These are phyloP conservation scores for Coemansia sp. DNA, from an alignment of 192 early-diverging fungal genomes.

Conservation along the genomic window DNA sequence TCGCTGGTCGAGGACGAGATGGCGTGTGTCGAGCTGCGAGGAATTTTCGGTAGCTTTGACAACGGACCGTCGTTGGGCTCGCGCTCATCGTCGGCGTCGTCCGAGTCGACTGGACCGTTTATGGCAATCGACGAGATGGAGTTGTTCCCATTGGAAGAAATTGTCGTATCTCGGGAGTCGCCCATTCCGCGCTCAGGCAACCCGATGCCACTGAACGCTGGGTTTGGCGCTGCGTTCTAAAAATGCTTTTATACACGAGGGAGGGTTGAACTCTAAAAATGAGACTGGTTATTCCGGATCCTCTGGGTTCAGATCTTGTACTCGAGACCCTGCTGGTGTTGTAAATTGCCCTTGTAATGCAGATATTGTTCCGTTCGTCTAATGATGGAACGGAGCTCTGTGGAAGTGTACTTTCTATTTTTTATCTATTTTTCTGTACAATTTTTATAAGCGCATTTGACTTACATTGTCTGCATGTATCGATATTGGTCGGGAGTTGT, in stretches of 20 bases:
- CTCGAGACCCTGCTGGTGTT: not conserved
- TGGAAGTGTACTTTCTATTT: slow-evolving; percentile 3
- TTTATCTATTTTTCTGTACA: slow-evolving; percentile 1
- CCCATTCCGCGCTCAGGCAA: slow-evolving; percentile 47
- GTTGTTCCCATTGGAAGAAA: slow-evolving; percentile 45
- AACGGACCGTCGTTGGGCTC: slow-evolving; percentile 1
- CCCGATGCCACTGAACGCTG: slow-evolving; percentile 41
- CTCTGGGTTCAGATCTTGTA: too few relatives aligned
- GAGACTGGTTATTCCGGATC: too few relatives aligned
- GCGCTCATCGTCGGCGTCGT: slow-evolving; percentile 39
- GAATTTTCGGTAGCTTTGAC: slow-evolving; percentile 37
- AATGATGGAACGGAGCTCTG: not conserved
- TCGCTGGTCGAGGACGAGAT: slow-evolving; percentile 33
- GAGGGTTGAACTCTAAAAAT: too few relatives aligned
- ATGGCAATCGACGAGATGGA: slow-evolving; percentile 15
- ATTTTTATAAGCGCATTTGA: not conserved
- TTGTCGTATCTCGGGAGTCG: slow-evolving; percentile 30
- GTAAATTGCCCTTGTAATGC: not conserved
- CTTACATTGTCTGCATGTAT: not conserved
- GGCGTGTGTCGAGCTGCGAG: slow-evolving; percentile 48
- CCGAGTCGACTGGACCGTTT: slow-evolving; percentile 7
- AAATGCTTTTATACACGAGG: not conserved
- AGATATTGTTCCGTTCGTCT: not conserved
- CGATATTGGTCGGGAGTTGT: too few relatives aligned
- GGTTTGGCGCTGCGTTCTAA: slow-evolving; percentile 37